These are phyloP conservation scores for Agastache rugosa DNA, from an alignment of 257 asterid species.

Conservation along the genomic window DNA sequence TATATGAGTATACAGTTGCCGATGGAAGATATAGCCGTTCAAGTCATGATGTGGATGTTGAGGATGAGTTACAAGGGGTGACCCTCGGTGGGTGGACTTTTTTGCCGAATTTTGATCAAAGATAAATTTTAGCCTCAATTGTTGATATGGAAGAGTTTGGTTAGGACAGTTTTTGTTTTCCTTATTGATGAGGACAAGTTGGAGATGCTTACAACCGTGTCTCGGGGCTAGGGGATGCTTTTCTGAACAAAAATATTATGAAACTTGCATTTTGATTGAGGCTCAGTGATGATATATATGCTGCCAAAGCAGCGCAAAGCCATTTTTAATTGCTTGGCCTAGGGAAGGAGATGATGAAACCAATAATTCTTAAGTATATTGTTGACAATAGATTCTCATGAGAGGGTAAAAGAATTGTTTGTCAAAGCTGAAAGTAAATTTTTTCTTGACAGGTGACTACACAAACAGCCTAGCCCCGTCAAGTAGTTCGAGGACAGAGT, in stretches of 20 bases:
- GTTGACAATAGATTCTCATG: neutral
- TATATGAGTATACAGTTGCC: slow-evolving; percentile 49
- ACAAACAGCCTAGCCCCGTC: slow-evolving; percentile 38
- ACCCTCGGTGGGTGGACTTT: slow-evolving; percentile 36
- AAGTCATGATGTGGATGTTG: slow-evolving; percentile 52
- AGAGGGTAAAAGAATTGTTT: neutral
- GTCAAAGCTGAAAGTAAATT: slow-evolving; percentile 14
- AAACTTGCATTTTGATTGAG: neutral
- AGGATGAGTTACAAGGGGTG: slow-evolving; percentile 44
- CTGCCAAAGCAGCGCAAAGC: no score
- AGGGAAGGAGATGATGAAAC: neutral
- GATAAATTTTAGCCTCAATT: neutral
- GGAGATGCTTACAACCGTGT: neutral
- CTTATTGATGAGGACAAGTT: neutral
- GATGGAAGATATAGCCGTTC: slow-evolving; percentile 57
- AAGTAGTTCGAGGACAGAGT: slow-evolving; percentile 48
- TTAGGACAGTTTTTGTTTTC: neutral
- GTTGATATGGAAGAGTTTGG: neutral
- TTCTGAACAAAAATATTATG: neutral
- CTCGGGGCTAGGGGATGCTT: no score
- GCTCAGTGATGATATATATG: neutral
- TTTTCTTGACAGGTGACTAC: slow-evolving; percentile 44
- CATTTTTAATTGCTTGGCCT: neutral
- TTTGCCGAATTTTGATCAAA: slow-evolving; percentile 8
- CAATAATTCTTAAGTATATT: neutral